Evolutionary conservation across 495 filamentous ascomycete species (phyloP).

Genomic region (Aspergillus diversus): DNA sequence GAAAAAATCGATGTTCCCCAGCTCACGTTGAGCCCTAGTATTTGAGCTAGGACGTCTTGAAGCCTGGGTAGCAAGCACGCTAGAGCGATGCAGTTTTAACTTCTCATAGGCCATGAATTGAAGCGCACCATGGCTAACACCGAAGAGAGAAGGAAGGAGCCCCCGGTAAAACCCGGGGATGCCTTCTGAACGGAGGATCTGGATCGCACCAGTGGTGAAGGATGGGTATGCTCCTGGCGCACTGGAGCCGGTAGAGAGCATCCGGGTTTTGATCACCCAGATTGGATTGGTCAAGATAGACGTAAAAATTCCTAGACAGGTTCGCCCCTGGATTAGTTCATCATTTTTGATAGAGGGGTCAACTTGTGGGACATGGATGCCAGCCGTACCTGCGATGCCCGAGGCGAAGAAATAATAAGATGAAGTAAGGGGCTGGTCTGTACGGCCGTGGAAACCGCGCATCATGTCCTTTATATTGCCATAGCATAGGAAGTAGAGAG

Average conservation of each 20-base stretch:
- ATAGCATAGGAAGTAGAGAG: conserved; percentile 83
- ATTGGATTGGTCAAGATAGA: conserved; percentile 90
- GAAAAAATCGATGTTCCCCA: conserved; percentile 78
- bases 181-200: conserved; percentile 71
- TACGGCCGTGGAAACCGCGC: conserved; percentile 23
- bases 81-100: conserved; percentile 64
- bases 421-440: conserved; percentile 53
- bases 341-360: neutral
- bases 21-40: conserved; percentile 28
- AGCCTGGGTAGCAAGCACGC: conserved; percentile 6
- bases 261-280: conserved; percentile 98
- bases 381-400: conserved; percentile 63
- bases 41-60: conserved; percentile 5
- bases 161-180: conserved; percentile 81
- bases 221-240: conserved; percentile 81
- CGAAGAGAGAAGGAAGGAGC: conserved; percentile 78
- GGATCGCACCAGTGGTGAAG: conserved; percentile 66
- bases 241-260: conserved; percentile 79
- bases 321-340: neutral
- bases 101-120: conserved; percentile 97
- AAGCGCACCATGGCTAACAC: conserved; percentile 92
- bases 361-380: neutral
- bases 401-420: conserved; percentile 85
- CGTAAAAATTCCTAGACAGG: conserved; percentile 60
- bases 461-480: conserved; percentile 58